Conservation (phyloP, 2,329 filamentous ascomycete species). For the Ophiostoma sp. region DNA sequence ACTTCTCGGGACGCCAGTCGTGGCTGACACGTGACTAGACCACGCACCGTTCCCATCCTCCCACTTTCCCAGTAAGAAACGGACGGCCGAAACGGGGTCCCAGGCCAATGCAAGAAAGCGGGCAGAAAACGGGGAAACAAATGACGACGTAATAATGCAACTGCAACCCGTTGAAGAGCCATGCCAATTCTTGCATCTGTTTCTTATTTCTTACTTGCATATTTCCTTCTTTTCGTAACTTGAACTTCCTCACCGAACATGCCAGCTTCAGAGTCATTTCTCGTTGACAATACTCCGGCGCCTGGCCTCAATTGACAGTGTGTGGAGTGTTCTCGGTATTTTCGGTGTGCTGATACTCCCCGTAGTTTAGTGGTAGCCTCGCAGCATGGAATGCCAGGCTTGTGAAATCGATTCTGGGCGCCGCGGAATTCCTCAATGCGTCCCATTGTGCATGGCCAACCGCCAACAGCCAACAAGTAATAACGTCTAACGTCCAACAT, state of each 20-base stretch:
- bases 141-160: constrained; percentile 20
- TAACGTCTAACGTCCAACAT: not conserved
- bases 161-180: constrained; percentile 3
- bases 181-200: not conserved
- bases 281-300: not conserved
- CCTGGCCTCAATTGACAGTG: not conserved
- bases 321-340: not conserved
- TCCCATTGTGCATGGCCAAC: not conserved
- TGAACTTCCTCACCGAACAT: not conserved
- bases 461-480: too few relatives aligned
- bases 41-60: not conserved
- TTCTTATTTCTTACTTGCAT: not conserved
- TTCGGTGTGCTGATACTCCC: not conserved
- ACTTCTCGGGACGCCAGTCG: not conserved
- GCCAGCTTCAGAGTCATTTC: not conserved
- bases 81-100: not conserved
- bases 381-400: not conserved
- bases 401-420: not conserved
- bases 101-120: not conserved
- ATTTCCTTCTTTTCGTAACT: not conserved
- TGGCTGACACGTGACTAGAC: not conserved
- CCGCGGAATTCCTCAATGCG: not conserved
- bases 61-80: not conserved
- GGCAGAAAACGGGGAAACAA: constrained; percentile 4
- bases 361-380: not conserved